Base-by-base conservation (phyloP, 2,329 filamentous ascomycete genomes). In the Mariannaea elegans region DNA sequence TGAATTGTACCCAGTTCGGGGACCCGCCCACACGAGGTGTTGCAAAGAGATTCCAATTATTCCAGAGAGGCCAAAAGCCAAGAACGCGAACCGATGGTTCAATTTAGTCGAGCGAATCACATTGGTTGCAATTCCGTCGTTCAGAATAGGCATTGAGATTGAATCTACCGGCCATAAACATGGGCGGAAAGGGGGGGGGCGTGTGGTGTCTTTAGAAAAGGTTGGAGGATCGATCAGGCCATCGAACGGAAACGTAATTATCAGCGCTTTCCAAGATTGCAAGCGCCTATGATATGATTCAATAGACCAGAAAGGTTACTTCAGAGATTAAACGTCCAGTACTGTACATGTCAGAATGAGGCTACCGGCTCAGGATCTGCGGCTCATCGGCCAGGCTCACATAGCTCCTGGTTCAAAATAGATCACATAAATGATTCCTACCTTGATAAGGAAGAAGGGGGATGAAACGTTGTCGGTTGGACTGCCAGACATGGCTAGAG, bases 241-340 rank as follows among this genome's bases (percentile, higher is more conserved):
- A 63, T 55, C 16, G 29, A 45, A 48, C 49, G 32, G 34, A 41
- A 48, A 45, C 38, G 42, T 32, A 55, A 55, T 50, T 42, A 56
- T 47, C 48, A 61, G 18, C n/a, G n/a, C 14, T n/a, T 18, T 18
- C 36, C 36, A 39, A 39, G 41, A 31, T 34, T 10, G 24, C 32
- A 54, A 21, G n/a, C 24, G 32, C 29, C 19, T 24, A 47, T 18
- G 14, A 24, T 19, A 39, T 39, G 44, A 42, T 56, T 48, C 31
- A 54, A 55, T 41, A 52, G 47, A 32, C 18, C 38, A 19, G 10
- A 38, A n/a, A 18, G 24, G 6, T 27, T 27, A 8, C 36, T 16
- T 38, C 52, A 39, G 64, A 67, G 53, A 70, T 65, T 61, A 61
- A 46, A 42, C 49, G 57, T 49, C 21, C 38, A 38, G 31, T 34